phyloP scores from a whole-genome alignment of 2,329 filamentous ascomycete genomes.

The Clarireedia sp. region DNA sequence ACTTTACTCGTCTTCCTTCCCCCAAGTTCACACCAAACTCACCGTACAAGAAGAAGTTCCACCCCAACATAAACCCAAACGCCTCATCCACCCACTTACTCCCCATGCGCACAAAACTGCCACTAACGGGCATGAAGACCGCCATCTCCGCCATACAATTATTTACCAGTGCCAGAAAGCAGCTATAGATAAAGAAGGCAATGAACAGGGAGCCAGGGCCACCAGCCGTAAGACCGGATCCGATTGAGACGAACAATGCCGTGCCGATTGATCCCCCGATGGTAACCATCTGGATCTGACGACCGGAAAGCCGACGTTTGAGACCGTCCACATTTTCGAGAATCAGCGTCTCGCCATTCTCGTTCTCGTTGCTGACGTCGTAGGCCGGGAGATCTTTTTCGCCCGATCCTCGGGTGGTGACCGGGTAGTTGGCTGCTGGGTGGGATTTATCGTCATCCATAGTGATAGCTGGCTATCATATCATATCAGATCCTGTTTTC shows the following conservation, averaged over 20 bases:
- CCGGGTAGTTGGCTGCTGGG: constrained; percentile 9
- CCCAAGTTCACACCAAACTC: background rate
- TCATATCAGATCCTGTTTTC: too few species aligned
- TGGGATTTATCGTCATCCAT: constrained; percentile 18
- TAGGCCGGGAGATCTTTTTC: background rate
- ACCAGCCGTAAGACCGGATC: constrained; percentile 33
- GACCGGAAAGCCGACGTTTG: constrained; percentile 33
- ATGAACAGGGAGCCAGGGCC: constrained; percentile 35
- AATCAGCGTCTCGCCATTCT: constrained; percentile 7
- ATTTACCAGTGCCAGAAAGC: constrained; percentile 33
- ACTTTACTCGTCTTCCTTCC: background rate
- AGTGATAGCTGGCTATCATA: too few species aligned
- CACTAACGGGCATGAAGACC: constrained; percentile 45
- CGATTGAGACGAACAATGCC: constrained; percentile 40
- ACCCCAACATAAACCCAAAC: constrained; percentile 45
- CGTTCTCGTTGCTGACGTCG: background rate
- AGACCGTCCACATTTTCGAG: constrained; percentile 21
- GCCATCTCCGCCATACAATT: constrained; percentile 43
- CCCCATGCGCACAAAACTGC: constrained; percentile 46
- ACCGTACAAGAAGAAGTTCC: constrained; percentile 57
- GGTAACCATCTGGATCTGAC: constrained; percentile 42
- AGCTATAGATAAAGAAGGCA: constrained; percentile 34
- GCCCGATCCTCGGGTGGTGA: constrained; percentile 9
- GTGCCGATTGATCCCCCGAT: constrained; percentile 42
- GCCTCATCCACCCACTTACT: constrained; percentile 46